These are phyloP conservation scores for Candida anutae DNA, from an alignment of 1,139 yeast species.

Conservation along the genomic window DNA sequence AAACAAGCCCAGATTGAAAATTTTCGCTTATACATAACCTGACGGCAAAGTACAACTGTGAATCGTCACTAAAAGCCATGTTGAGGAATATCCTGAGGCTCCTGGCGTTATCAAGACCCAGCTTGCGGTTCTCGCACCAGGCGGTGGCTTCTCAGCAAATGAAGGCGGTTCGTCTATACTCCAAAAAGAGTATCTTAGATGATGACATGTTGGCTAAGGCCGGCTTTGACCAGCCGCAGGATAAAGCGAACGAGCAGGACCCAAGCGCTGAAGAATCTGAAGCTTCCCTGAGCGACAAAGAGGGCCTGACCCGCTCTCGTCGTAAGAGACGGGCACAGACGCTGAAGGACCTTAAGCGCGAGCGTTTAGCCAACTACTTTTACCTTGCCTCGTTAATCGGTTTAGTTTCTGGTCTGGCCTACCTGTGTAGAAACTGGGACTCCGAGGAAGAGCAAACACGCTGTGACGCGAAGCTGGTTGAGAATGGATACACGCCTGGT, in stretches of 20 bases:
- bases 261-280: background rate
- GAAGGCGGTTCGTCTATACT: background rate
- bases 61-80: no score
- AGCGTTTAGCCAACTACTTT: slow-evolving; percentile 61
- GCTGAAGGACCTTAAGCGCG: slow-evolving; percentile 49
- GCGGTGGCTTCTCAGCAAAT: no score
- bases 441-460: slow-evolving; percentile 58
- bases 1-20: no score
- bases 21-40: no score
- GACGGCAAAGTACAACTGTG: no score
- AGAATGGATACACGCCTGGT: slow-evolving; percentile 63
- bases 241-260: slow-evolving; percentile 1
- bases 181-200: slow-evolving; percentile 48
- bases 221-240: slow-evolving; percentile 53
- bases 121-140: no score
- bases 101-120: no score
- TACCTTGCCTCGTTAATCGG: slow-evolving; percentile 57
- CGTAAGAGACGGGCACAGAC: slow-evolving; percentile 55
- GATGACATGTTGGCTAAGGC: slow-evolving; percentile 81
- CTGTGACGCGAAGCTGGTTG: slow-evolving; percentile 42
- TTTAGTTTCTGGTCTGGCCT: slow-evolving; percentile 59
- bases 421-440: slow-evolving; percentile 84
- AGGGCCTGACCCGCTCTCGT: slow-evolving; percentile 4
- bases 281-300: slow-evolving; percentile 3
- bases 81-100: no score